Evolutionary conservation across 164 flowering plant species (phyloP), one percentile per base, ranked within the genome.

Genomic region (Chimonanthus salicifolius): DNA sequence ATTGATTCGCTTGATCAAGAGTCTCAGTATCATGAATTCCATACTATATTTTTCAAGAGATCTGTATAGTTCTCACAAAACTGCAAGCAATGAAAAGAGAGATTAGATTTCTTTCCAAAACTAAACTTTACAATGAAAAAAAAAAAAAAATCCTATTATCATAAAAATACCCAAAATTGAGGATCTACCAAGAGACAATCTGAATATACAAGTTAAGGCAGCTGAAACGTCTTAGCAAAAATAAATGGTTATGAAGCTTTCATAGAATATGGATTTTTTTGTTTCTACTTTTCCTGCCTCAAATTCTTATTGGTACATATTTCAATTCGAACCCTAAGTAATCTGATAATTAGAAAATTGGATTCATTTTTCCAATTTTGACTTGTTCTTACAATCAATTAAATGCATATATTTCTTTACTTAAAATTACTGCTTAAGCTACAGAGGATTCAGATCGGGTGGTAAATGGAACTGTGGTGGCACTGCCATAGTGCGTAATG

Each of bases 41-140:
- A 58, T 20, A 45, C 73, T 8, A 62, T 16, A 62, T 71, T 51
- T 46, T 71, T 71, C 65, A 71, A 44, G 1, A n/a, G 50, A 58
- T 65, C 54, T 15, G 48, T 43, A 62, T 58, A 71, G 65, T 62
- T 71, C 66, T 62, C 44, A 15, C n/a, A 71, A 47, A 71, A 71
- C 73, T 71, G 73, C 64, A 62, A 51, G 62, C 13, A 7, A 69
- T 49, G 11, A 20, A 43, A 48, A 69, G 11, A 3, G 18, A 47
- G 18, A 50, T 7, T 33, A 33, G n/a, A 7, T 48, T 16, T 10
- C 15, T 3, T 69, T 47, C 46, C 51, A 48, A 5, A 1, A 47
- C 18, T 54, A 18, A 15, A 50, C 21, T 8, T 51, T 50, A 33
- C 58, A 20, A 16, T 20, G 7, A 48, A 48, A 51, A 48, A 6